Evolutionary conservation across 768 basidiomycete species (phyloP), one percentile per base, ranked within the genome.

Genomic region (Piloderma croceum): DNA sequence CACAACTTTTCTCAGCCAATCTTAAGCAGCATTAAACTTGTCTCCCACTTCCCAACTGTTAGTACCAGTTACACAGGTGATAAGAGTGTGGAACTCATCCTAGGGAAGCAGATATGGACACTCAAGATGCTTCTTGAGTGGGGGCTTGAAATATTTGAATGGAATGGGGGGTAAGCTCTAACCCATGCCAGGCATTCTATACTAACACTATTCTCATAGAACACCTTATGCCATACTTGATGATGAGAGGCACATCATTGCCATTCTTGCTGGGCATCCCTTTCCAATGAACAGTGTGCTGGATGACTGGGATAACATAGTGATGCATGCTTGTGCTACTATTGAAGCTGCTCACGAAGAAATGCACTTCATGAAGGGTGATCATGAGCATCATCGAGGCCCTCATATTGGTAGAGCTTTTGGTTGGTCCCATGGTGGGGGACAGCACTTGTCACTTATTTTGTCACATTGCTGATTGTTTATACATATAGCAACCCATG

Each of bases 351-450:
- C 27, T 18, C 3, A 40, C 38, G 2, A 36, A 47, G 36, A 17
- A 33, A 32, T 17, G 39, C 20, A 39, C 39, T 6, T 34, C 3
- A 47, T 52, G 34, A 29, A 19, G 6, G 11, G 19, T 7, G 42
- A 41, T 0, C 27, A 41, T 5, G 29, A 36, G 13, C 25, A 20
- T 5, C 51, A 57, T 27, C 42, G 52, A 7, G 41, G 57, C 6
- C 61, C 60, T 1, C 5, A 32, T 27, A 17, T 32, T 4, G 39
- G 53, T 6, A 6, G 59, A 9, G 23, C 50, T 4, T 34, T 31
- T 22, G 58, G 63, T 1, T 43, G 54, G 0, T 63, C 60, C 1
- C 45, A 51, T 48, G 60, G 62, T 1, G 59, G 58, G 0, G 63
- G 63, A 0, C 58, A 59, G 25, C 24, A 18, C 11, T 36, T 33